These are phyloP conservation scores for Geotrichum carabidarum DNA, from an alignment of 1,139 yeast genomes.

Conservation along the genomic window DNA sequence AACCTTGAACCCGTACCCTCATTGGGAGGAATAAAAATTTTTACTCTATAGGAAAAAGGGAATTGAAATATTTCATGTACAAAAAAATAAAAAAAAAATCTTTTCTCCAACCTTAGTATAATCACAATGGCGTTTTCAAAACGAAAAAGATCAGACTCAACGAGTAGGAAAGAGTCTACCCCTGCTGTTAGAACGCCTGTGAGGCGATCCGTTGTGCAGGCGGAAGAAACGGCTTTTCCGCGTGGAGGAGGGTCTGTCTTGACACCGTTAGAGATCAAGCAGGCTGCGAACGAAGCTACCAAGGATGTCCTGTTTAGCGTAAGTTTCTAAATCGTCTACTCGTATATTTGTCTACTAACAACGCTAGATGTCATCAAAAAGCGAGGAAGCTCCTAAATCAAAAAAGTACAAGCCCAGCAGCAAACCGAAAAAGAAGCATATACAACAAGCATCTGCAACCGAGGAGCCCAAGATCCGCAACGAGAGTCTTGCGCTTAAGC, in stretches of 20 bases:
- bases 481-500: slow-evolving; percentile 58
- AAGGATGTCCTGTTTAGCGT: slow-evolving; percentile 74
- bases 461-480: slow-evolving; percentile 40
- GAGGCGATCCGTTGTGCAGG: slow-evolving; percentile 23
- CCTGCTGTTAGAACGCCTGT: slow-evolving; percentile 5
- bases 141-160: slow-evolving; percentile 17
- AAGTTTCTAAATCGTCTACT: slow-evolving; percentile 23
- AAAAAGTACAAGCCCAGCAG: slow-evolving; percentile 19
- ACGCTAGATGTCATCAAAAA: background rate
- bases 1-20: slow-evolving; percentile 3
- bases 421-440: slow-evolving; percentile 21
- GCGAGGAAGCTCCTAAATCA: slow-evolving; percentile 11
- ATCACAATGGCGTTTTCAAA: slow-evolving; percentile 12
- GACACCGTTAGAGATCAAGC: slow-evolving; percentile 86
- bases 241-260: slow-evolving; percentile 86
- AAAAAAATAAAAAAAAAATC: background rate
- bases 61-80: background rate
- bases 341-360: background rate
- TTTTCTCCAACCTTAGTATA: background rate
- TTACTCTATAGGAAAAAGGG: background rate
- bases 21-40: slow-evolving; percentile 10
- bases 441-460: slow-evolving; percentile 13
- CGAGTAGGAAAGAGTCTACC: slow-evolving; percentile 4
- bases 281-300: slow-evolving; percentile 87
- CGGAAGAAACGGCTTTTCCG: slow-evolving; percentile 64